Percentiles rank a stretch among this genome's conserved stretches.
phyloP scores from a whole-genome alignment of 805 yeast species.

The Myxozyma nipponensis region DNA sequence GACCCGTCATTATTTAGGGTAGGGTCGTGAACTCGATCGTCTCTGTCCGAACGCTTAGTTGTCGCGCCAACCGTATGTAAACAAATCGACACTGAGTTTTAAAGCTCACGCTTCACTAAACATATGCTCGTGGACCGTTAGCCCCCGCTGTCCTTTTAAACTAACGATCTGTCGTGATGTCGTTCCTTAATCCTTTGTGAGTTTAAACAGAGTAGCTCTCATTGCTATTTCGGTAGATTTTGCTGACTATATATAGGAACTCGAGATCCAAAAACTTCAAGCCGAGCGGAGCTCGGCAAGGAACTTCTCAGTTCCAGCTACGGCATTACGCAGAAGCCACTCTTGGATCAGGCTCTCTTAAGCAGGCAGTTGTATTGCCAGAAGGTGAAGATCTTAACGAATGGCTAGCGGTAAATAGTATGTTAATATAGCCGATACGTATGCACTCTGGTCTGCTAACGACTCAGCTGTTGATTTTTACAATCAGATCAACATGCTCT shows the following conservation, averaged over 20 bases:
- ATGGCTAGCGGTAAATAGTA: constrained; percentile 86
- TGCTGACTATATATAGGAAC: constrained; percentile 2
- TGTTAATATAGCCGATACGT: background rate
- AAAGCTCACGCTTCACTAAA: no score
- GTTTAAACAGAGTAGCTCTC: background rate
- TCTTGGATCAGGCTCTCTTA: constrained; percentile 83
- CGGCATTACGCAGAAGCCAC: constrained; percentile 92
- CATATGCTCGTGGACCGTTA: no score
- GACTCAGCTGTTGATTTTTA: constrained; percentile 83
- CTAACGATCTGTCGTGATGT: constrained; percentile 13
- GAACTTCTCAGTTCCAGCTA: constrained; percentile 42
- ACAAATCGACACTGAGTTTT: background rate
- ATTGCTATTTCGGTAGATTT: background rate
- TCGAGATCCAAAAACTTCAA: constrained; percentile 33
- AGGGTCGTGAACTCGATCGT: no score
- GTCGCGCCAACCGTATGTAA: background rate
- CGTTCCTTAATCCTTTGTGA: constrained; percentile 21
- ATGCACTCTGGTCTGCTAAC: background rate
- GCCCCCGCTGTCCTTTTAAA: no score
- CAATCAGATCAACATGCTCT: constrained; percentile 93
- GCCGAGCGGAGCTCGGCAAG: constrained; percentile 34
- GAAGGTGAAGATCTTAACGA: constrained; percentile 87
- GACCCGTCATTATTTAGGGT: no score
- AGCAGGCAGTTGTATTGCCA: constrained; percentile 91
- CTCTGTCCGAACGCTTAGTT: no score